Conservation (phyloP, 2,329 filamentous ascomycete species). For the Nigrograna mackinnonii region DNA sequence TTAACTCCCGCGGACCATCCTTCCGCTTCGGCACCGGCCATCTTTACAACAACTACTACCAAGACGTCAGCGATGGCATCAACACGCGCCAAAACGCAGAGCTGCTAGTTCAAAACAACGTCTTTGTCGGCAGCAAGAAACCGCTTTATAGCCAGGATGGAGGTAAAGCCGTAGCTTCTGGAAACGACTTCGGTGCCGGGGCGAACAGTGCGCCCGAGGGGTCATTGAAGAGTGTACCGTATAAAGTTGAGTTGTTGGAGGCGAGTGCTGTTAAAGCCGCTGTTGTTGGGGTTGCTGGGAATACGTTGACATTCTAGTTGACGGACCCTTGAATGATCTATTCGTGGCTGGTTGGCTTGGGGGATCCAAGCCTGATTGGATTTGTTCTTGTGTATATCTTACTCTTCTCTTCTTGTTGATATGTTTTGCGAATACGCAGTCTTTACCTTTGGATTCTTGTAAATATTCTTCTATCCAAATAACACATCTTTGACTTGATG, state of each 20-base stretch:
- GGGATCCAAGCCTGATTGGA: not conserved
- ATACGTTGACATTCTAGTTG: slow-evolving; percentile 39
- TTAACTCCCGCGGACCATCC: slow-evolving; percentile 66
- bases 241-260: slow-evolving; percentile 36
- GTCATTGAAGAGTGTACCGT: slow-evolving; percentile 37
- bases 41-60: slow-evolving; percentile 58
- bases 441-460: too few species aligned
- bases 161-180: slow-evolving; percentile 41
- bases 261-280: slow-evolving; percentile 39
- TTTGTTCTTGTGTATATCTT: not conserved
- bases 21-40: slow-evolving; percentile 70
- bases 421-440: too few species aligned
- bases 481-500: too few species aligned
- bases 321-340: not conserved
- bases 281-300: slow-evolving; percentile 44
- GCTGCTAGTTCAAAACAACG: slow-evolving; percentile 47
- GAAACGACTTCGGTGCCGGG: slow-evolving; percentile 44
- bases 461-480: too few species aligned
- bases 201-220: slow-evolving; percentile 36
- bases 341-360: not conserved
- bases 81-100: slow-evolving; percentile 48
- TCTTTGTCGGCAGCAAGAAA: slow-evolving; percentile 37
- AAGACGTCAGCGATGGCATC: slow-evolving; percentile 42
- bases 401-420: slow-evolving; percentile 7
- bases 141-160: slow-evolving; percentile 36